Conservation (phyloP, 129 eudicot genomes). For the Glebionis coronaria region DNA sequence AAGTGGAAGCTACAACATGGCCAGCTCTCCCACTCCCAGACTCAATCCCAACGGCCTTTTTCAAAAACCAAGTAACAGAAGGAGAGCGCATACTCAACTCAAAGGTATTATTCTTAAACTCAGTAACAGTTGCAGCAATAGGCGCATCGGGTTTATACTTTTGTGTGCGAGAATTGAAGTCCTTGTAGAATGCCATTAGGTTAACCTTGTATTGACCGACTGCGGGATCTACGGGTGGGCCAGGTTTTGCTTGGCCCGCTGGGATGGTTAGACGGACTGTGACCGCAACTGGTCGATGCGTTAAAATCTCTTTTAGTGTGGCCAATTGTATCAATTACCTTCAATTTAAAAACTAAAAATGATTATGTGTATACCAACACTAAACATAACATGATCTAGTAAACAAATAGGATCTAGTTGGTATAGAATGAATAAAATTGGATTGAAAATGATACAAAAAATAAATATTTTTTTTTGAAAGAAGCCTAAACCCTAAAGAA, state of each 20-base stretch:
- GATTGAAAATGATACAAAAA: too few relatives aligned
- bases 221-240: slow-evolving; percentile 25
- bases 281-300: slow-evolving; percentile 71
- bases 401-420: too few relatives aligned
- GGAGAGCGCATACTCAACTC: slow-evolving; percentile 44
- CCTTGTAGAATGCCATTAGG: slow-evolving; percentile 24
- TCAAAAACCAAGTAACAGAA: slow-evolving; percentile 65
- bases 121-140: slow-evolving; percentile 39
- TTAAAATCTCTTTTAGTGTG: slow-evolving; percentile 58
- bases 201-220: slow-evolving; percentile 23
- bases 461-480: too few relatives aligned
- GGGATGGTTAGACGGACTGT: slow-evolving; percentile 73
- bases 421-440: too few relatives aligned
- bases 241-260: slow-evolving; percentile 64
- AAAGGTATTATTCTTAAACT: slow-evolving; percentile 18
- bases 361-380: too few relatives aligned
- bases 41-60: slow-evolving; percentile 76
- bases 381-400: too few relatives aligned
- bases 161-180: slow-evolving; percentile 21
- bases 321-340: slow-evolving; percentile 35
- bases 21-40: slow-evolving; percentile 56
- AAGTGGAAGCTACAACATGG: slow-evolving; percentile 50
- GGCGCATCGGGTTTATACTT: slow-evolving; percentile 21
- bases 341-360: neutral
- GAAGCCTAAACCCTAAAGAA: too few relatives aligned